These are phyloP conservation scores for Lodderomyces pseudojiufengensis DNA, from an alignment of 1,139 yeast genomes.

Conservation along the genomic window DNA sequence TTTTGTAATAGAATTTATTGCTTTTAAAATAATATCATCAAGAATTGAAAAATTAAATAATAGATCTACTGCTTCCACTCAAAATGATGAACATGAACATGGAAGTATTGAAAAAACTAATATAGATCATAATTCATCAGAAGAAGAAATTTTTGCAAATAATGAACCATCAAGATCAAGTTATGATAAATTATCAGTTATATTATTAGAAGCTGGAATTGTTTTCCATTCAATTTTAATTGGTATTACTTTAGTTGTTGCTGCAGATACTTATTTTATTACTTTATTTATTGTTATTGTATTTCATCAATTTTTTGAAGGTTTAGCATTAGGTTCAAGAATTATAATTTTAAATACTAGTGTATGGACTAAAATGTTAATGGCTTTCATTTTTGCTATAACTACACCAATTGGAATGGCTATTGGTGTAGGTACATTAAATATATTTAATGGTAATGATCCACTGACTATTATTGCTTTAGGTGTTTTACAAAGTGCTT, in stretches of 20 bases:
- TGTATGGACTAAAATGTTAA: conserved; percentile 19
- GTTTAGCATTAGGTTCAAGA: conserved; percentile 39
- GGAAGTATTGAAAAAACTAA: conserved; percentile 2
- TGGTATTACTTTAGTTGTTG: conserved; percentile 36
- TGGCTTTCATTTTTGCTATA: conserved; percentile 28
- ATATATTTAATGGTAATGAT: conserved; percentile 28
- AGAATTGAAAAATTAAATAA: conserved; percentile 5
- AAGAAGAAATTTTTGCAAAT: conserved; percentile 6
- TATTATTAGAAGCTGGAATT: conserved; percentile 39
- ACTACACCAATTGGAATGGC: conserved; percentile 40
- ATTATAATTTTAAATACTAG: conserved; percentile 37
- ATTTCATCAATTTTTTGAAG: conserved; percentile 43
- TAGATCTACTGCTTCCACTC: conserved; percentile 1
- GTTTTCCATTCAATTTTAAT: conserved; percentile 42
- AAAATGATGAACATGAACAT: conserved; percentile 4
- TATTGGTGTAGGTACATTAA: conserved; percentile 32
- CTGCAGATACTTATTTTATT: conserved; percentile 33
- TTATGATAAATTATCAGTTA: conserved; percentile 16
- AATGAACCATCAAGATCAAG: conserved; percentile 9
- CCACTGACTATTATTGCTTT: conserved; percentile 28
- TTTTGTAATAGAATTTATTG: conserved; percentile 29
- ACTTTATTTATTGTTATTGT: conserved; percentile 36
- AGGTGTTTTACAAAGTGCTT: conserved; percentile 32
- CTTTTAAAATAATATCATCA: conserved; percentile 17
- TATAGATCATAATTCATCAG: conserved; percentile 10